Evolutionary conservation across 1,284 basidiomycete species (phyloP).

Genomic region (Ustilago curta): DNA sequence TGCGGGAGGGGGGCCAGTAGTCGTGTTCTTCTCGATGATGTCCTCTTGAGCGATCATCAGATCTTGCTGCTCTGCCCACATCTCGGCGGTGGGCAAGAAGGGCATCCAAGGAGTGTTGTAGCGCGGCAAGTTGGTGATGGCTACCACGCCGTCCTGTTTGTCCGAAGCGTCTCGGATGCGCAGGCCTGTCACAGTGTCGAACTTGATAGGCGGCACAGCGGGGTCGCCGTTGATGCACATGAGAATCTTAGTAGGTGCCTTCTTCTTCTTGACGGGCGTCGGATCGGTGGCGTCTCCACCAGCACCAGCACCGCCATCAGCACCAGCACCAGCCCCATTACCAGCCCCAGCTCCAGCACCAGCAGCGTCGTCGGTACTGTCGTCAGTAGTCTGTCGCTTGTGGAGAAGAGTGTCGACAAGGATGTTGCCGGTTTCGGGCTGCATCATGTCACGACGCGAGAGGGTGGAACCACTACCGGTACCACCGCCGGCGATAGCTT

Average conservation of each 20-base stretch:
- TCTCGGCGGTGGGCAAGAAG: conserved; percentile 40
- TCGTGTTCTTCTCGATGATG: conserved; percentile 32
- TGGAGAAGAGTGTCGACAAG: conserved; percentile 7
- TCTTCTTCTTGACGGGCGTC: background rate
- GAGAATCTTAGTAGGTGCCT: conserved; percentile 19
- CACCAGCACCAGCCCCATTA: background rate
- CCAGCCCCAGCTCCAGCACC: background rate
- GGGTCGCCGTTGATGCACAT: conserved; percentile 52
- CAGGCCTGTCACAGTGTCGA: conserved; percentile 42
- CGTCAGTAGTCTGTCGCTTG: conserved; percentile 15
- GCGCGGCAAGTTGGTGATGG: conserved; percentile 42
- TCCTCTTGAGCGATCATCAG: conserved; percentile 43
- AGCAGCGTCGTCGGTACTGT: background rate
- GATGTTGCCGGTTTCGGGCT: background rate
- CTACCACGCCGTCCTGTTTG: conserved; percentile 22
- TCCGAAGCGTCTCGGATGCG: conserved; percentile 30
- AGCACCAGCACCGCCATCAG: background rate
- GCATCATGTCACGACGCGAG: conserved; percentile 10
- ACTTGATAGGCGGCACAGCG: conserved; percentile 32
- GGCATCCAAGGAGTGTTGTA: conserved; percentile 48
- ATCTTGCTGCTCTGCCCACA: conserved; percentile 44
- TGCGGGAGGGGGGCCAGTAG: conserved; percentile 14
- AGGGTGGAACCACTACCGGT: background rate
- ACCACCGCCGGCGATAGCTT: conserved; percentile 7
- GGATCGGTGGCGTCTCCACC: background rate